phyloP scores from a whole-genome alignment of 2,329 filamentous ascomycete genomes.

The Colletotrichum siamense region DNA sequence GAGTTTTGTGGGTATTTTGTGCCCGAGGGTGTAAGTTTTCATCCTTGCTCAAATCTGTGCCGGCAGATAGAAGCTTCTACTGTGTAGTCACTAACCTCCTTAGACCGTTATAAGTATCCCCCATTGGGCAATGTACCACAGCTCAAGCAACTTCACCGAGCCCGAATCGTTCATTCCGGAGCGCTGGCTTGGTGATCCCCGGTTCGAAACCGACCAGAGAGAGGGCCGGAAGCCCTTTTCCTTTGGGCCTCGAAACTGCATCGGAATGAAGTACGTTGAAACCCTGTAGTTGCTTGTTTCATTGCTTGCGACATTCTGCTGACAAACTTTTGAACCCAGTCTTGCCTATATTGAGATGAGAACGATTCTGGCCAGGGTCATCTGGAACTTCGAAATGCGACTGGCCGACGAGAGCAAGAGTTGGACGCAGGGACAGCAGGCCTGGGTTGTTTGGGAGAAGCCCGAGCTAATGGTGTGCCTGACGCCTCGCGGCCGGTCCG shows the following conservation, averaged over 20 bases:
- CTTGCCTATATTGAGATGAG: constrained; percentile 55
- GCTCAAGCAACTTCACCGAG: constrained; percentile 42
- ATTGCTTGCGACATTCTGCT: background rate
- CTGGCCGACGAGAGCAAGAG: constrained; percentile 30
- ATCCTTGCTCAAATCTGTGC: too few relatives aligned
- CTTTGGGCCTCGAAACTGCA: constrained; percentile 31
- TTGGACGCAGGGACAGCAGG: constrained; percentile 33
- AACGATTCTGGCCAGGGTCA: constrained; percentile 46
- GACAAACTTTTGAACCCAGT: background rate
- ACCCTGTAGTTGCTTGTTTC: background rate
- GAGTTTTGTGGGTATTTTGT: constrained; percentile 33
- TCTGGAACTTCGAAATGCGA: constrained; percentile 51
- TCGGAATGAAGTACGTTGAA: constrained; percentile 34
- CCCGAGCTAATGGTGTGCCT: background rate
- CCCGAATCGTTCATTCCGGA: constrained; percentile 50
- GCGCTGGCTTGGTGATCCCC: constrained; percentile 34
- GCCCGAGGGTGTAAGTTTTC: constrained; percentile 29
- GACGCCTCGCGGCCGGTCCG: too few relatives aligned
- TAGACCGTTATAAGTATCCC: constrained; percentile 40
- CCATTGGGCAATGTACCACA: constrained; percentile 27
- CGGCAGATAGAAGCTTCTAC: too few relatives aligned
- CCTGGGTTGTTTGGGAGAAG: background rate
- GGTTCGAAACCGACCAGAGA: constrained; percentile 25
- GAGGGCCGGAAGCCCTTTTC: constrained; percentile 32
- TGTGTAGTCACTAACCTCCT: fast-evolving